Evolutionary conservation across 257 asterid species (phyloP), one percentile per base, ranked within the genome.

Genomic region (Cruciata laevipes): DNA sequence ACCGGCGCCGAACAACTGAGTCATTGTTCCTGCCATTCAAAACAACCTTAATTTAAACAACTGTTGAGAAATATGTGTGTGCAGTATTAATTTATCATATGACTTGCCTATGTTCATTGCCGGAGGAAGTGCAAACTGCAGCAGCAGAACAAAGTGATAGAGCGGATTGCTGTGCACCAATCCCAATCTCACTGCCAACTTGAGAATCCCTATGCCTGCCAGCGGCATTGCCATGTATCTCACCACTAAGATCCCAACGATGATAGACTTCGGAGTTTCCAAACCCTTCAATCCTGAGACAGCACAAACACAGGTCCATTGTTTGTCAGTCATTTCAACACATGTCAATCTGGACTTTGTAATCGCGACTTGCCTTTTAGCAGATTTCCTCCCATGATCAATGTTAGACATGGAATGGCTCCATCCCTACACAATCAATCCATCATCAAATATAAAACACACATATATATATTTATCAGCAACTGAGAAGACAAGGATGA

Each of bases 311-410:
- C 42, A 37, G 30, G 42, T 37, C 42, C 10, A 42, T 42, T 13
- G 14, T 42, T 4, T 4, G 18, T 13, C 14, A 13, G 2, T 13
- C 14, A 42, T 42, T 40, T 10, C n/a, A n/a, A n/a, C n/a, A n/a
- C n/a, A n/a, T n/a, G 49, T 40, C 11, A 40, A 40, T 40, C 49
- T 12, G 35, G 33, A 31, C 7, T 62, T 33, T 31, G 7, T 44
- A 47, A 69, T 37, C 3, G 16, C 3, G 53, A 16, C 32, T 37
- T 71, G 38, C 73, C 73, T 76, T 71, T 71, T 64, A 91, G 76
- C 66, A 89, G 97, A 80, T 89, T 91, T 63, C 87, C 98, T 24
- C 98, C 98, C 89, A 89, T 72, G 75, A 91, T 74, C 77, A 91
- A 76, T 27, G 97, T 89, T 63, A 91, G 66, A 57, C 91, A 74